Percentiles rank a stretch among this genome's conserved stretches.
These are phyloP conservation scores for Penicillium fimorum DNA, from an alignment of 495 filamentous ascomycete genomes.

Conservation along the genomic window DNA sequence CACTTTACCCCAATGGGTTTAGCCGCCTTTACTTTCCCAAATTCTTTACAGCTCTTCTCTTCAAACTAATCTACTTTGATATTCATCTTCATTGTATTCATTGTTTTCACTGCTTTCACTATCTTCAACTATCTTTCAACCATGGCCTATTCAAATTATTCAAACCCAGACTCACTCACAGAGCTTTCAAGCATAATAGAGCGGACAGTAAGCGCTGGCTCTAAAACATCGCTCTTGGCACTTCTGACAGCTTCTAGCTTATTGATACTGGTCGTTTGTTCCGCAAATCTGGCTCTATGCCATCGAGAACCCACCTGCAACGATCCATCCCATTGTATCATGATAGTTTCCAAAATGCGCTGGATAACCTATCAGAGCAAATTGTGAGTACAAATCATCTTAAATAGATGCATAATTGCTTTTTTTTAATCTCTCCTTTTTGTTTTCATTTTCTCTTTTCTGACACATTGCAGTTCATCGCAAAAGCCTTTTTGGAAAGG, in stretches of 20 bases:
- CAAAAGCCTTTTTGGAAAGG: constrained; percentile 46
- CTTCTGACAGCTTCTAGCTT: constrained; percentile 38
- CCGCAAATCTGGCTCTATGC: constrained; percentile 36
- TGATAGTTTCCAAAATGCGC: constrained; percentile 46
- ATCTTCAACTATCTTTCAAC: not conserved
- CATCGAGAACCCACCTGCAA: constrained; percentile 39
- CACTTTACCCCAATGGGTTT: constrained; percentile 32
- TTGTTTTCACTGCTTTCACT: no score
- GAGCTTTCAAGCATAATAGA: constrained; percentile 46
- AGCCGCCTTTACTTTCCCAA: constrained; percentile 17
- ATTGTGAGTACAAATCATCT: constrained; percentile 42
- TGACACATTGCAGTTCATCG: constrained; percentile 40
- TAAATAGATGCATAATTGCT: constrained; percentile 1
- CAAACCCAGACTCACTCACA: constrained; percentile 43
- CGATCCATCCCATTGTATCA: constrained; percentile 45
- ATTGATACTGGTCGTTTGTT: constrained; percentile 51
- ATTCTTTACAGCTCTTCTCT: not conserved
- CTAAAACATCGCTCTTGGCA: constrained; percentile 3
- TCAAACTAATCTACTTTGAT: no score
- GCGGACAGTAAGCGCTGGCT: constrained; percentile 37
- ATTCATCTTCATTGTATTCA: no score
- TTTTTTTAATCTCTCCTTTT: constrained; percentile 1
- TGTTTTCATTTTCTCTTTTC: constrained; percentile 10
- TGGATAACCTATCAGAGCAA: constrained; percentile 52
- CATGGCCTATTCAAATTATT: constrained; percentile 33